Evolutionary conservation across 2,329 filamentous ascomycete species (phyloP).

Genomic region (Aspergillus sp.): DNA sequence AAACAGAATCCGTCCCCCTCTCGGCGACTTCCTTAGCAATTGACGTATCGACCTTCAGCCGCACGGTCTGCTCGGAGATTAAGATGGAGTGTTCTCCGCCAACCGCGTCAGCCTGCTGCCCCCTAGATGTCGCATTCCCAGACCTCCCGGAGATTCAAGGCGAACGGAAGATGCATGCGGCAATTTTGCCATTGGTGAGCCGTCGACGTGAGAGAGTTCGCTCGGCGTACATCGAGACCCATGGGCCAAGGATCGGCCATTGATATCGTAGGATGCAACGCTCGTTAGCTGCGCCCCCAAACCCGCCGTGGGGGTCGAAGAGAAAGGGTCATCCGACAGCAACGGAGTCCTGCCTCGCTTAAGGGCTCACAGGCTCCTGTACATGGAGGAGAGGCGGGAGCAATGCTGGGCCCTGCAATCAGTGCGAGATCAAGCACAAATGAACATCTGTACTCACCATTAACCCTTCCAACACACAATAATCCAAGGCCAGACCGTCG

Average conservation of each 20-base stretch:
- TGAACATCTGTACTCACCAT: neutral
- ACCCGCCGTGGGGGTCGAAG: neutral
- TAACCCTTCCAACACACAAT: neutral
- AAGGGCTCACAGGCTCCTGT: neutral
- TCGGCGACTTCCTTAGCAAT: neutral
- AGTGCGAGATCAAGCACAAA: neutral
- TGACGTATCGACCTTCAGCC: neutral
- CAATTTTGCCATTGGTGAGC: neutral
- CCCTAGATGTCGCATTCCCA: neutral
- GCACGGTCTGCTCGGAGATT: neutral
- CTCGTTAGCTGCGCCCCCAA: neutral
- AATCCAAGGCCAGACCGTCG: neutral
- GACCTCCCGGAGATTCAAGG: neutral
- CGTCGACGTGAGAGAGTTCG: neutral
- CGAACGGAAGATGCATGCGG: neutral
- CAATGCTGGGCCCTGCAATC: neutral
- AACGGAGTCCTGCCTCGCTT: neutral
- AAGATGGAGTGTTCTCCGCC: neutral
- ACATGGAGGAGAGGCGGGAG: neutral
- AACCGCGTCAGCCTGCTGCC: neutral
- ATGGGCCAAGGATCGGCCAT: neutral
- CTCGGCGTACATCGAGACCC: neutral
- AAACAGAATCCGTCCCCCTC: neutral
- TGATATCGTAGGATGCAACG: neutral
- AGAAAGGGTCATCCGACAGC: neutral